phyloP scores from a whole-genome alignment of 805 yeast genomes.

The Suhomyces faveliae region DNA sequence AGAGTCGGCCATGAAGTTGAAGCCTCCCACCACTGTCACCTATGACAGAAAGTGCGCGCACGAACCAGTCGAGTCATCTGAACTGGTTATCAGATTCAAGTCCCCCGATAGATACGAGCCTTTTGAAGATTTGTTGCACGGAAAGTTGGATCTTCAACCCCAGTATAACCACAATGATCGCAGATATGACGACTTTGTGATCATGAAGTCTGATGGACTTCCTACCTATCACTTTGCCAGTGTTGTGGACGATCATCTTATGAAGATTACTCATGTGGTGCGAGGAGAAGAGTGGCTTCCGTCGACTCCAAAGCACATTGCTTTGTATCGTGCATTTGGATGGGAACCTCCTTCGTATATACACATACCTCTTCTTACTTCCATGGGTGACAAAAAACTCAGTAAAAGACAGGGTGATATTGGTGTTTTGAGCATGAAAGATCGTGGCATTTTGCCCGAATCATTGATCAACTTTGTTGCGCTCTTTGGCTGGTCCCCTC shows the following conservation, averaged over 20 bases:
- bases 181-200: slow-evolving; percentile 85
- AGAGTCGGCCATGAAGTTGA: slow-evolving; percentile 67
- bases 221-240: slow-evolving; percentile 98
- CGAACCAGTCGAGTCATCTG: slow-evolving; percentile 20
- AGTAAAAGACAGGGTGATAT: slow-evolving; percentile 85
- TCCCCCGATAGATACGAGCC: slow-evolving; percentile 70
- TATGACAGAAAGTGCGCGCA: slow-evolving; percentile 82
- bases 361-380: slow-evolving; percentile 89
- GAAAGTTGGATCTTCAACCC: slow-evolving; percentile 71
- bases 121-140: slow-evolving; percentile 76
- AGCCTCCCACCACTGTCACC: slow-evolving; percentile 89
- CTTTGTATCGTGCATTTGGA: slow-evolving; percentile 79
- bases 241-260: slow-evolving; percentile 90
- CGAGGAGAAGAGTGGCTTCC: slow-evolving; percentile 98
- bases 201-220: slow-evolving; percentile 87
- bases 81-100: slow-evolving; percentile 63
- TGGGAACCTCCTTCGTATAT: slow-evolving; percentile 80
- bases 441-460: slow-evolving; percentile 75
- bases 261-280: slow-evolving; percentile 90
- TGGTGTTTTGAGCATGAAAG: slow-evolving; percentile 59
- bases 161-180: slow-evolving; percentile 69
- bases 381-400: slow-evolving; percentile 68
- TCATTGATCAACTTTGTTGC: slow-evolving; percentile 86
- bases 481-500: slow-evolving; percentile 93
- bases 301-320: slow-evolving; percentile 92